Conservation (phyloP, 1,139 yeast species). For the Dujonia santamariae region DNA sequence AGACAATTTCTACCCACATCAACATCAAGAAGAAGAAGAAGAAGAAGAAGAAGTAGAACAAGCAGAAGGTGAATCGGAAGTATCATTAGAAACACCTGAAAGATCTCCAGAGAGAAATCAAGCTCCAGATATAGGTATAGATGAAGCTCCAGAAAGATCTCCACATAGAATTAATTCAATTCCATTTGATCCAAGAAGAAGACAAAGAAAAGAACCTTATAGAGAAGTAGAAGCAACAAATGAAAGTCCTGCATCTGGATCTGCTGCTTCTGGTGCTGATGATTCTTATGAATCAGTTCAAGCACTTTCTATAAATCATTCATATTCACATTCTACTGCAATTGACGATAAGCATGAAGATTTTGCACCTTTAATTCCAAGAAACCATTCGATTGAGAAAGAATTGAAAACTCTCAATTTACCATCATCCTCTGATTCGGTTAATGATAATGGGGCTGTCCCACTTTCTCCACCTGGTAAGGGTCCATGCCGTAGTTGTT, state of each 20-base stretch:
- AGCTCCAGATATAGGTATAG: not conserved
- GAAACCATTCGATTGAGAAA: constrained; percentile 28
- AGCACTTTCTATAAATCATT: constrained; percentile 4
- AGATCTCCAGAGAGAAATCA: not conserved
- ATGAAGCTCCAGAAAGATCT: constrained; percentile 14
- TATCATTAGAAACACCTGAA: no score
- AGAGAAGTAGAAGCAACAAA: not conserved
- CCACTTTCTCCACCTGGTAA: constrained; percentile 55
- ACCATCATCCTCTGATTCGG: constrained; percentile 3
- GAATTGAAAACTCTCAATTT: constrained; percentile 29
- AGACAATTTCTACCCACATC: not conserved
- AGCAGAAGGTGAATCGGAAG: no score
- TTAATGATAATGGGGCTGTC: no score
- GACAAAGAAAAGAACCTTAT: constrained; percentile 1
- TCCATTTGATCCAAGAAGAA: constrained; percentile 8
- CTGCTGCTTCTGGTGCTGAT: not conserved
- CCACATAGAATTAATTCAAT: no score
- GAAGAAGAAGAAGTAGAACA: not conserved
- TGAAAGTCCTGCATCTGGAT: not conserved
- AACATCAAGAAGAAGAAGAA: constrained; percentile 1
- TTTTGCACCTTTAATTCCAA: constrained; percentile 30
- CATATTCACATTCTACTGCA: not conserved
- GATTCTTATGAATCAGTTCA: constrained; percentile 3
- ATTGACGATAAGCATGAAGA: not conserved
- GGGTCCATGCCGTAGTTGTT: constrained; percentile 75